These are phyloP conservation scores for Phytophthora pluvialis DNA, from an alignment of 352 stramenopile species.

Conservation along the genomic window DNA sequence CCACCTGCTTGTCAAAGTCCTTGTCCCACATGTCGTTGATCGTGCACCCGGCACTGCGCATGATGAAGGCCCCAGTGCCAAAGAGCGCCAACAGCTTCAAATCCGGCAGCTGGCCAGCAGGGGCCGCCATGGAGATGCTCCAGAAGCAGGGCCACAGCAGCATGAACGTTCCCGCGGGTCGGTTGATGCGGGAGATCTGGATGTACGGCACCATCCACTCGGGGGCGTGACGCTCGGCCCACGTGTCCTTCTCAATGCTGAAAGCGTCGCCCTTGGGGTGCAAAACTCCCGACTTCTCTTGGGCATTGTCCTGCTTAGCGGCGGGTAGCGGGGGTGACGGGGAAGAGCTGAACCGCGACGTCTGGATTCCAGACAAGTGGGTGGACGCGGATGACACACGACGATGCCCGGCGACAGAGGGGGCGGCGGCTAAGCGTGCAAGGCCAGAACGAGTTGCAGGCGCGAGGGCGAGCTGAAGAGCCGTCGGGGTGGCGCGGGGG, in stretches of 20 bases:
- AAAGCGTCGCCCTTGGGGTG: slow-evolving; percentile 44
- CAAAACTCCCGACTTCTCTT: background rate
- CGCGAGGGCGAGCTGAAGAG: background rate
- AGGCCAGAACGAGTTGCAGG: background rate
- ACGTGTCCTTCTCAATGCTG: slow-evolving; percentile 86
- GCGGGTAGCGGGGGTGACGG: slow-evolving; percentile 5
- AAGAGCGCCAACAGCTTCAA: slow-evolving; percentile 83
- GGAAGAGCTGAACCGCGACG: slow-evolving; percentile 20
- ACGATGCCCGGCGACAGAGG: slow-evolving; percentile 3
- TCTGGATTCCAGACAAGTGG: slow-evolving; percentile 18
- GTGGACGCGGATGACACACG: slow-evolving; percentile 14
- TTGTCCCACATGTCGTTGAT: slow-evolving; percentile 99
- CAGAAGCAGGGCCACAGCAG: slow-evolving; percentile 98
- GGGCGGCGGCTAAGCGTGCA: slow-evolving; percentile 1
- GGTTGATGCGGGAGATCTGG: slow-evolving; percentile 86
- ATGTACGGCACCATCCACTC: slow-evolving; percentile 88
- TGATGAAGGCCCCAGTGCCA: slow-evolving; percentile 94
- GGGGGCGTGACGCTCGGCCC: slow-evolving; percentile 78
- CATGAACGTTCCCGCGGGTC: slow-evolving; percentile 93
- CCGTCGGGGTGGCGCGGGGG: background rate
- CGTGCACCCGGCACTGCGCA: slow-evolving; percentile 97
- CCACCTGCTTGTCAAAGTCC: slow-evolving; percentile 96
- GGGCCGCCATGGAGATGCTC: slow-evolving; percentile 95
- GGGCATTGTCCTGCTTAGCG: slow-evolving; percentile 3
- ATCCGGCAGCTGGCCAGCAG: slow-evolving; percentile 80